Evolutionary conservation across 331 rosid genomes (phyloP).

Genomic region (Erythrophleum ivorense): DNA sequence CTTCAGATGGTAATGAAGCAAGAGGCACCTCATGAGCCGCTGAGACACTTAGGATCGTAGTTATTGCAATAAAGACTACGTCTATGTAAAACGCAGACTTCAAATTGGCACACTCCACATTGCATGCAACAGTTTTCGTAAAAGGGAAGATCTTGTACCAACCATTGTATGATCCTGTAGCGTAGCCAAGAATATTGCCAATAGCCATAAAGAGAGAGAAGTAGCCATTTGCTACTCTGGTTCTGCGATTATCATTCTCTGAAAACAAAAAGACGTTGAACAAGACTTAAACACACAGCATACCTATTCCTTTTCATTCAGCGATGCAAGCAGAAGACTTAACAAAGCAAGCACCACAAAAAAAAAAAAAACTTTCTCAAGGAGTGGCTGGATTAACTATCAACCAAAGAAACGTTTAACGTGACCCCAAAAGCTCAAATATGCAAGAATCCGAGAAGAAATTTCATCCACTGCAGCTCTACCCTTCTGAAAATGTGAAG

Average conservation of each 20-base stretch:
- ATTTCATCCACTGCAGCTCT: no score
- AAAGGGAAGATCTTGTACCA: constrained; percentile 79
- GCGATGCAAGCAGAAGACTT: no score
- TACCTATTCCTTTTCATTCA: no score
- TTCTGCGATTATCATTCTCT: constrained; percentile 88
- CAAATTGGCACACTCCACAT: constrained; percentile 80
- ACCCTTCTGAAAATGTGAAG: no score
- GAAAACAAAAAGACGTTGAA: neutral
- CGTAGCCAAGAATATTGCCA: no score
- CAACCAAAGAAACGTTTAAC: no score
- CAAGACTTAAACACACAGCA: no score
- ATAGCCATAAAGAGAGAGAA: constrained; percentile 89
- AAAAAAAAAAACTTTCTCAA: no score
- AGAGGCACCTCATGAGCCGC: constrained; percentile 76
- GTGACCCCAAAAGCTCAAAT: no score
- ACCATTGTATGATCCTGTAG: constrained; percentile 81
- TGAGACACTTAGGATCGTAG: constrained; percentile 63
- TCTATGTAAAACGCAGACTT: constrained; percentile 84
- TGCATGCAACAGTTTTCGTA: constrained; percentile 68
- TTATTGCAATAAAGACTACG: constrained; percentile 59
- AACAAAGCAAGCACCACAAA: no score
- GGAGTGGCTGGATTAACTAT: no score
- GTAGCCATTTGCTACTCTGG: constrained; percentile 88
- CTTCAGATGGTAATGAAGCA: constrained; percentile 48
- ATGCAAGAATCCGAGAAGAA: no score